Percentiles rank a stretch among this genome's conserved stretches.
These are phyloP conservation scores for Kodamaea sp. DNA, from an alignment of 1,139 yeast genomes.

Conservation along the genomic window DNA sequence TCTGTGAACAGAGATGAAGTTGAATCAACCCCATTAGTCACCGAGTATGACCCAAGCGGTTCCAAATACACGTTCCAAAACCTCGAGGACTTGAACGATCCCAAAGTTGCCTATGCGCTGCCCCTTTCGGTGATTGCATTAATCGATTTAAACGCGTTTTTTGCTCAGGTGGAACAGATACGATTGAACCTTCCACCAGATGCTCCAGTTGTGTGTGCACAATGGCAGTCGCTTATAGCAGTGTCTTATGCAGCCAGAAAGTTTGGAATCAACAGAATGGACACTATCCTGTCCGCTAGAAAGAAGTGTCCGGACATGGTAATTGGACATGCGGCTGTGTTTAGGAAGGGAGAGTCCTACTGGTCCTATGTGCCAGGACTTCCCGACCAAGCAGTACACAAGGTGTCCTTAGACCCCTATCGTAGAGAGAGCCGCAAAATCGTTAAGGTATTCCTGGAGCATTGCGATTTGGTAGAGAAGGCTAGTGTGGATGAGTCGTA, in stretches of 20 bases:
- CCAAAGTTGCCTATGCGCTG: conserved; percentile 50
- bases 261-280: conserved; percentile 81
- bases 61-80: conserved; percentile 40
- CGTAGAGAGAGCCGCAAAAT: conserved; percentile 84
- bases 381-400: conserved; percentile 56
- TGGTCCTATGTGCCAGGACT: conserved; percentile 65
- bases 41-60: not conserved
- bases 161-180: conserved; percentile 90
- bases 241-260: conserved; percentile 87
- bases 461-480: conserved; percentile 75
- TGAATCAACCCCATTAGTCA: not conserved
- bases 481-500: conserved; percentile 96
- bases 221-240: conserved; percentile 89
- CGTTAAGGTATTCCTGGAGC: conserved; percentile 54
- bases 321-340: conserved; percentile 92
- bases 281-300: conserved; percentile 63
- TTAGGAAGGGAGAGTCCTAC: conserved; percentile 77
- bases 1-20: conserved; percentile 3
- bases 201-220: conserved; percentile 92
- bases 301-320: conserved; percentile 73
- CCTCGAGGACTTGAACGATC: conserved; percentile 48
- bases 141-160: conserved; percentile 90
- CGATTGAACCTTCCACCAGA: conserved; percentile 62
- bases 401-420: conserved; percentile 90
- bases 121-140: conserved; percentile 84